Evolutionary conservation across 2,329 filamentous ascomycete species (phyloP).

Genomic region (Colletotrichum sp.): DNA sequence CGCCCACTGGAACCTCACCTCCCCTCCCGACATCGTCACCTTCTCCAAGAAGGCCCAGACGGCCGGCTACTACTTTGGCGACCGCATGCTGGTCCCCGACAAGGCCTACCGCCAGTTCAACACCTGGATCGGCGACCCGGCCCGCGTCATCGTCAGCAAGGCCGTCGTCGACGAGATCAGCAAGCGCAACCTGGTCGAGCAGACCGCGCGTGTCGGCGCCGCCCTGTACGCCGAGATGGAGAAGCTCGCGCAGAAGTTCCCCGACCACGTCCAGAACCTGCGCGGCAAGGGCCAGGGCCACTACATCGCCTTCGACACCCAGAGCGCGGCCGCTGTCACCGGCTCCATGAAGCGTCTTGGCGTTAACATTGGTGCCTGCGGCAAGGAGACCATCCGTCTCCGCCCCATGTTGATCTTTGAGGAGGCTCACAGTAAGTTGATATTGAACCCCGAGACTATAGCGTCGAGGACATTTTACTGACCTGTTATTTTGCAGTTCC

Average conservation of each 20-base stretch:
- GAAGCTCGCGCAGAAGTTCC: conserved; percentile 67
- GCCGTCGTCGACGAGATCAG: conserved; percentile 79
- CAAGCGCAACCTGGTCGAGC: conserved; percentile 68
- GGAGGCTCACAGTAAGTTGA: conserved; percentile 61
- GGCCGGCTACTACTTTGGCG: conserved; percentile 82
- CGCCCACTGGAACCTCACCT: conserved; percentile 77
- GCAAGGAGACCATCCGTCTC: conserved; percentile 71
- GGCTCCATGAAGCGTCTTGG: conserved; percentile 74
- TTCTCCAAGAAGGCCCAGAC: conserved; percentile 90
- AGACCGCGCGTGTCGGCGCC: conserved; percentile 69
- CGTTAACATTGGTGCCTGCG: conserved; percentile 80
- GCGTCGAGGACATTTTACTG: background rate
- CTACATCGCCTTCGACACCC: conserved; percentile 82
- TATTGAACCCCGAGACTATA: background rate
- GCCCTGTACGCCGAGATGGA: conserved; percentile 72
- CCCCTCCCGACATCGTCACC: conserved; percentile 84
- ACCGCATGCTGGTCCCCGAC: conserved; percentile 76
- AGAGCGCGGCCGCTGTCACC: conserved; percentile 71
- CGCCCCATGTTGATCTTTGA: conserved; percentile 85
- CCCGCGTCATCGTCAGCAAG: conserved; percentile 77
- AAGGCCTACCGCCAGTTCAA: conserved; percentile 88
- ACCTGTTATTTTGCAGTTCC: background rate
- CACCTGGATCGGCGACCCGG: conserved; percentile 87
- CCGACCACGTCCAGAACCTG: conserved; percentile 73
- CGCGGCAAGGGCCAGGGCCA: conserved; percentile 78